Evolutionary conservation across 1,284 basidiomycete species (phyloP).

Genomic region (Hymenochaete sp.): DNA sequence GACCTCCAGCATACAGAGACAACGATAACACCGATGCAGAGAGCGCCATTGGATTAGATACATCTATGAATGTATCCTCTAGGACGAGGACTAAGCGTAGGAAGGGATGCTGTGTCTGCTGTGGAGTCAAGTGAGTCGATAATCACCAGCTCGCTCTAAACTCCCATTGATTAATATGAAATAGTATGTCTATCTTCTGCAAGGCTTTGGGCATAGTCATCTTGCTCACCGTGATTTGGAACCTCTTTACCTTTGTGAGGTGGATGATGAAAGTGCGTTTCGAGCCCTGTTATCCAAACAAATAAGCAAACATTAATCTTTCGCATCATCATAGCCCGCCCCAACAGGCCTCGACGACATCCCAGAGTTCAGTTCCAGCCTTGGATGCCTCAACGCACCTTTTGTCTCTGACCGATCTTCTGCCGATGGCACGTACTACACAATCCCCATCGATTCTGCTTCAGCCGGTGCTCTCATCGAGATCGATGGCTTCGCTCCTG

Average conservation of each 20-base stretch:
- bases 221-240: slow-evolving; percentile 34
- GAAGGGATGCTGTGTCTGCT: slow-evolving; percentile 43
- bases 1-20: slow-evolving; percentile 16
- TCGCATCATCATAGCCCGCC: slow-evolving; percentile 29
- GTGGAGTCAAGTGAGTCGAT: slow-evolving; percentile 39
- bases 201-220: slow-evolving; percentile 46
- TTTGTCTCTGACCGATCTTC: slow-evolving; percentile 37
- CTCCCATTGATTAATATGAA: slow-evolving; percentile 1
- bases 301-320: no score
- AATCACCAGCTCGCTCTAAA: neutral
- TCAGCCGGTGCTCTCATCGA: slow-evolving; percentile 36
- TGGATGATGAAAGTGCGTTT: slow-evolving; percentile 42
- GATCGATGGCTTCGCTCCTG: slow-evolving; percentile 39
- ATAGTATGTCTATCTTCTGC: slow-evolving; percentile 47
- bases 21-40: slow-evolving; percentile 14
- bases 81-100: slow-evolving; percentile 24
- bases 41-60: slow-evolving; percentile 19
- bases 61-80: slow-evolving; percentile 28
- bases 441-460: slow-evolving; percentile 21
- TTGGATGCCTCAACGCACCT: slow-evolving; percentile 37
- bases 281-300: neutral
- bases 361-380: slow-evolving; percentile 44
- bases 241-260: slow-evolving; percentile 34
- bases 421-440: slow-evolving; percentile 20
- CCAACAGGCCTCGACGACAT: slow-evolving; percentile 44